Evolutionary conservation across 495 filamentous ascomycete genomes (phyloP).

Genomic region (Penicillium riverlandense): DNA sequence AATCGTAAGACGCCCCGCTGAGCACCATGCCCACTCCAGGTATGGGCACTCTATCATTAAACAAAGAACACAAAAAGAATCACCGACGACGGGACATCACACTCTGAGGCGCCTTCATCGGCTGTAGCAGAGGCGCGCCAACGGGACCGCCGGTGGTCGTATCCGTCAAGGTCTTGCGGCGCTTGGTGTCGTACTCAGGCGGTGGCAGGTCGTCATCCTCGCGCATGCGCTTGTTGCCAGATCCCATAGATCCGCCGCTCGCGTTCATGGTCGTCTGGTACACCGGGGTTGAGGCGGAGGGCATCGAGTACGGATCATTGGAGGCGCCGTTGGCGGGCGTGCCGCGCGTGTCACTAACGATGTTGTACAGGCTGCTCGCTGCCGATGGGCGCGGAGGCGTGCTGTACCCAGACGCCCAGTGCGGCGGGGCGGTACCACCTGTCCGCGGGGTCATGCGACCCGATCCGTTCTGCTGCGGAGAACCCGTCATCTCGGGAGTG

Average conservation of each 20-base stretch:
- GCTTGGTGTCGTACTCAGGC: conserved; percentile 65
- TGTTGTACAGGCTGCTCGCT: conserved; percentile 80
- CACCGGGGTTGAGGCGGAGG: conserved; percentile 48
- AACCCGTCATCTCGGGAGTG: conserved; percentile 77
- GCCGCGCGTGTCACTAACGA: conserved; percentile 78
- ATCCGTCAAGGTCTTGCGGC: conserved; percentile 73
- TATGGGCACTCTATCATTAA: conserved; percentile 2
- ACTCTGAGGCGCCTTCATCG: conserved; percentile 34
- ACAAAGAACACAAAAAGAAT: conserved; percentile 2
- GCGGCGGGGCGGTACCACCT: conserved; percentile 51
- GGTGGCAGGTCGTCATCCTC: conserved; percentile 65
- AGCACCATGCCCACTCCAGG: too few species aligned
- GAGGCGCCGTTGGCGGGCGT: conserved; percentile 57
- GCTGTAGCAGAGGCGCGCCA: conserved; percentile 32
- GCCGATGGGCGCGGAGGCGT: conserved; percentile 70
- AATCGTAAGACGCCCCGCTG: too few species aligned
- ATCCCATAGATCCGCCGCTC: conserved; percentile 43
- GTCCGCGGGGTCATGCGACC: conserved; percentile 85
- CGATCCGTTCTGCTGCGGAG: conserved; percentile 82
- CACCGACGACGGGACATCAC: conserved; percentile 33
- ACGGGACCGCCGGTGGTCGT: conserved; percentile 42
- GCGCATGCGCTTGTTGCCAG: conserved; percentile 69
- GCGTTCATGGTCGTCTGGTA: conserved; percentile 53
- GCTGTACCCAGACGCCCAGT: conserved; percentile 72
- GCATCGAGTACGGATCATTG: conserved; percentile 57